phyloP scores from a whole-genome alignment of 2,329 filamentous ascomycete species.

The Ophiostoma perfectum region DNA sequence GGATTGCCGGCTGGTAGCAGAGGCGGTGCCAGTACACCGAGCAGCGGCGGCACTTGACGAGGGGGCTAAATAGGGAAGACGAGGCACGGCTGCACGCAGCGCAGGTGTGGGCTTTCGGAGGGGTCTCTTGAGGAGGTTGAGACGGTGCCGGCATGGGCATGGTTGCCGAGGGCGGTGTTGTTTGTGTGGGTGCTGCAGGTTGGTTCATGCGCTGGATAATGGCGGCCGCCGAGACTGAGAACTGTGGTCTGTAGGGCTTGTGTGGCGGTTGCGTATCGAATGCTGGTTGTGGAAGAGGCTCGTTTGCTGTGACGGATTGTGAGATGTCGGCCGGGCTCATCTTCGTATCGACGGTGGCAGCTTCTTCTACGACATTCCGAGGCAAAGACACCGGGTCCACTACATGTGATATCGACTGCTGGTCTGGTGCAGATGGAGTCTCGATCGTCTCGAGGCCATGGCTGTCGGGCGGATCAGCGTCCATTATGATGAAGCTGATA shows the following conservation, averaged over 20 bases:
- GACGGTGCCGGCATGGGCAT: neutral
- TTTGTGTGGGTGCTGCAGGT: neutral
- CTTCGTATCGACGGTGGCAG: too few species aligned
- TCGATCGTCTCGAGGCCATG: too few species aligned
- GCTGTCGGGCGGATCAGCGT: too few species aligned
- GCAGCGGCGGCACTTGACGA: constrained; percentile 82
- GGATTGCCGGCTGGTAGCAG: constrained; percentile 72
- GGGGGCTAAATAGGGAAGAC: constrained; percentile 53
- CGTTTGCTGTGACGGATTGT: neutral
- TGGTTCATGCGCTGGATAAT: neutral
- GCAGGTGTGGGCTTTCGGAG: neutral
- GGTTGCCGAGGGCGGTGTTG: neutral
- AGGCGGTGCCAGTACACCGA: constrained; percentile 74
- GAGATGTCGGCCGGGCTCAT: too few species aligned
- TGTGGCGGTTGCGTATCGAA: neutral
- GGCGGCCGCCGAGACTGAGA: neutral
- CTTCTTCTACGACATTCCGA: too few species aligned
- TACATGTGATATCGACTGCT: too few species aligned
- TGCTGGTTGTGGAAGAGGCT: neutral
- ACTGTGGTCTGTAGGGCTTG: neutral
- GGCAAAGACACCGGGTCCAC: too few species aligned
- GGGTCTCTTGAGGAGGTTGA: neutral
- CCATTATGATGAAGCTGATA: too few species aligned
- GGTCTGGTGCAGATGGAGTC: too few species aligned
- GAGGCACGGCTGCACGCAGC: neutral